Evolutionary conservation across 164 flowering plant species (phyloP), one percentile per base, ranked within the genome.

Genomic region (Nymphaea colorata): DNA sequence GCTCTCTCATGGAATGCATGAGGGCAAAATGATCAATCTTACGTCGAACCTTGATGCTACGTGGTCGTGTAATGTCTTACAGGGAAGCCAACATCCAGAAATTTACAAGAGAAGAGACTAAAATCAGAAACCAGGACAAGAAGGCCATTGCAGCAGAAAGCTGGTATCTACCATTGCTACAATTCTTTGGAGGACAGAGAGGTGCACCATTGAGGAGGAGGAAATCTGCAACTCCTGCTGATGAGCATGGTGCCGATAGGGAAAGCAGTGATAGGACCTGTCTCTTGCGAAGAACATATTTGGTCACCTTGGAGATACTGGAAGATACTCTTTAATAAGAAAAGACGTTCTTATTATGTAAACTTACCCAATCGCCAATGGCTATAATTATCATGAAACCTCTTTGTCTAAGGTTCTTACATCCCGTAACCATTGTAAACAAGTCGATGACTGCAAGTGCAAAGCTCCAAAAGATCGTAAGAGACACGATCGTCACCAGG

Each of bases 141-240:
- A 87, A 87, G 42, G 93, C 93, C 88, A 85, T 82, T 41, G 84
- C 79, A 2, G 87, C 85, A 41, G 96, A 87, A 18, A 90, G 75
- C 70, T 84, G 87, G 75, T 86, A 87, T 75, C 90, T 81, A 62
- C 77, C 72, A 25, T 25, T 25, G 36, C 36, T 25, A 71, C 96
- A 86, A 36, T 78, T 61, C 74, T 79, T 84, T 11, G 80, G 67
- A 51, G 78, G 82, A 68, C 87, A 85, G 62, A 69, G 72, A 3
- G 79, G 18, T 2, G 68, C 75, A 53, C 76, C 82, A 3, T 79
- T 62, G 43, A 73, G 55, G 15, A 75, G 75, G 43, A 90, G 80
- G 66, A 88, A 70, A 76, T 83, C 83, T 11, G 82, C 80, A 15
- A 82, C 84, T 64, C 89, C 74, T 7, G 86, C 87, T 43, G 86